Percentiles rank a stretch among this genome's conserved stretches.
These are phyloP conservation scores for Penicillium ochrochloron DNA, from an alignment of 495 filamentous ascomycete genomes.

Conservation along the genomic window DNA sequence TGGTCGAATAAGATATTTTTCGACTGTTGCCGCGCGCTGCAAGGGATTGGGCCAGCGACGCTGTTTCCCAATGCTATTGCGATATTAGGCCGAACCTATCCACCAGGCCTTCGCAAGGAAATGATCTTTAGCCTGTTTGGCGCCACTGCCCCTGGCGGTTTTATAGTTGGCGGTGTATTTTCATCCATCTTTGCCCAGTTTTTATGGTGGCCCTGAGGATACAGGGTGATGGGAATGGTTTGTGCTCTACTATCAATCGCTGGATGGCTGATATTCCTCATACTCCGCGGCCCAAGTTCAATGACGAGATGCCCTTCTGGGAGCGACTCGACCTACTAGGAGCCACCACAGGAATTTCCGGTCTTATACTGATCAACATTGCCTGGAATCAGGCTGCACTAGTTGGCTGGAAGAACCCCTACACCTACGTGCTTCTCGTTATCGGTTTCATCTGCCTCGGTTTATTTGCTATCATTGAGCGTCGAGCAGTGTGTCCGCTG, in stretches of 20 bases:
- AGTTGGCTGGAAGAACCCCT: constrained; percentile 60
- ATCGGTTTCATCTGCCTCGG: constrained; percentile 55
- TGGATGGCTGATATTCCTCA: constrained; percentile 53
- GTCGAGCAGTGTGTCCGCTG: constrained; percentile 51
- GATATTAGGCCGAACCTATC: constrained; percentile 48
- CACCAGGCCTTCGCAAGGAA: constrained; percentile 56
- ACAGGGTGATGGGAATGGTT: constrained; percentile 59
- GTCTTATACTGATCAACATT: constrained; percentile 63
- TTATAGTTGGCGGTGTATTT: constrained; percentile 55
- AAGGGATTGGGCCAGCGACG: constrained; percentile 61
- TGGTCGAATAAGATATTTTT: constrained; percentile 53
- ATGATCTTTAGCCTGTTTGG: constrained; percentile 71
- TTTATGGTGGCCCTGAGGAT: constrained; percentile 67
- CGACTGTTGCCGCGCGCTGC: constrained; percentile 55
- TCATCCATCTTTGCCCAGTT: constrained; percentile 53
- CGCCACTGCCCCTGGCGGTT: constrained; percentile 60
- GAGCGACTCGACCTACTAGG: constrained; percentile 49
- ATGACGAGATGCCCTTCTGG: too few relatives aligned
- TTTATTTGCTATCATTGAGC: constrained; percentile 58
- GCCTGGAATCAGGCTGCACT: constrained; percentile 65
- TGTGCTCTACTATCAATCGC: constrained; percentile 45
- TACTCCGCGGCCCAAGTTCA: too few relatives aligned
- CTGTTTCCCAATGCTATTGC: constrained; percentile 54
- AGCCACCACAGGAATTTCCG: constrained; percentile 53
- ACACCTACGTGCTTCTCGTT: constrained; percentile 60